Evolutionary conservation across 306 rosid species (phyloP).

Genomic region (Alnus glutinosa): DNA sequence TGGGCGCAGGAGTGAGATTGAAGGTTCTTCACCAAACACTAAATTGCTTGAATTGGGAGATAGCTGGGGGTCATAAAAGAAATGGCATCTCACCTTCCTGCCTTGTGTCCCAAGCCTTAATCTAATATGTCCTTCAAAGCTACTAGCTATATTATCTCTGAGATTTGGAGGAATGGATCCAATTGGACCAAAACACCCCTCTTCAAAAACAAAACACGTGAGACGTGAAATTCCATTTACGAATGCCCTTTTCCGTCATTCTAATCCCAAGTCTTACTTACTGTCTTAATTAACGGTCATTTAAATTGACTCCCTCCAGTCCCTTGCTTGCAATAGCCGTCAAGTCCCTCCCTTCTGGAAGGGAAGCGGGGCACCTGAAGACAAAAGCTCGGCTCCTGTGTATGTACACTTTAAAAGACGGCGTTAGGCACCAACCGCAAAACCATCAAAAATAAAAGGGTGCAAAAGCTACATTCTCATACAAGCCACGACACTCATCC

Average conservation of each 20-base stretch:
- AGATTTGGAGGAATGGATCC: not conserved
- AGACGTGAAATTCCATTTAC: not conserved
- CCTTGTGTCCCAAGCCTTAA: slow-evolving; percentile 53
- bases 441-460: slow-evolving; percentile 45
- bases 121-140: slow-evolving; percentile 6
- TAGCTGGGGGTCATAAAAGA: slow-evolving; percentile 31
- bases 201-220: not conserved
- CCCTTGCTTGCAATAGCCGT: slow-evolving; percentile 49
- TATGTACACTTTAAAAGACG: slow-evolving; percentile 25
- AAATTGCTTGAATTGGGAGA: slow-evolving; percentile 74
- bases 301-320: slow-evolving; percentile 6
- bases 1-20: slow-evolving; percentile 55
- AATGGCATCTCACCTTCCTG: slow-evolving; percentile 59
- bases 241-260: slow-evolving; percentile 21
- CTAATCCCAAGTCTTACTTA: not conserved
- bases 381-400: slow-evolving; percentile 14
- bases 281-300: slow-evolving; percentile 21
- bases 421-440: slow-evolving; percentile 55
- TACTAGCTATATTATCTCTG: not conserved
- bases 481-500: slow-evolving; percentile 36
- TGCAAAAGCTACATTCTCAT: slow-evolving; percentile 36
- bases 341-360: slow-evolving; percentile 29
- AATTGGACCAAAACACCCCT: slow-evolving; percentile 37
- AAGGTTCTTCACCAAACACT: slow-evolving; percentile 63
- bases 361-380: slow-evolving; percentile 27